Conservation (phyloP, 2,329 filamentous ascomycete genomes). For the Cladosporium sp. region DNA sequence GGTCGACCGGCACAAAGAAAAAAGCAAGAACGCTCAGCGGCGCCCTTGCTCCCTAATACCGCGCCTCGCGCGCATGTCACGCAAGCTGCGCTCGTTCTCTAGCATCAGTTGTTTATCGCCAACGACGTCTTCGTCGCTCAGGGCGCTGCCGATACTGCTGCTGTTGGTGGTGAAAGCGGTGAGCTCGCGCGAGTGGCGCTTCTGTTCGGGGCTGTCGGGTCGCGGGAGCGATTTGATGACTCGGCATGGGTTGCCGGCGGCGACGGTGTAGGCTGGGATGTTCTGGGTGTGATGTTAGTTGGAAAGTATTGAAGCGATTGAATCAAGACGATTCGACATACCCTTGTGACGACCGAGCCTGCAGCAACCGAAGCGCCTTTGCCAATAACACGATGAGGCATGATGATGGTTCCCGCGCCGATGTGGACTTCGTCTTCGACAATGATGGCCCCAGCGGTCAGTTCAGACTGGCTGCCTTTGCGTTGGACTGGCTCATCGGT, state of each 20-base stretch:
- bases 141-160: neutral
- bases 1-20: neutral
- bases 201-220: neutral
- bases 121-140: neutral
- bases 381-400: constrained; percentile 56
- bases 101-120: neutral
- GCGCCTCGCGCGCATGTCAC: neutral
- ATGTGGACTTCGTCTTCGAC: constrained; percentile 75
- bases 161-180: constrained; percentile 1
- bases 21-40: neutral
- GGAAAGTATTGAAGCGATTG: neutral
- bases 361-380: constrained; percentile 55
- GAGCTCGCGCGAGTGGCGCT: constrained; percentile 6
- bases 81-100: constrained; percentile 11
- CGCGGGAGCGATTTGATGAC: constrained; percentile 45
- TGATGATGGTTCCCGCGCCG: constrained; percentile 62
- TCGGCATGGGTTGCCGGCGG: constrained; percentile 50
- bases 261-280: constrained; percentile 48
- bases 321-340: constrained; percentile 36
- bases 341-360: constrained; percentile 56
- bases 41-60: constrained; percentile 1
- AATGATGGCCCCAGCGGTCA: constrained; percentile 68
- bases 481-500: constrained; percentile 72
- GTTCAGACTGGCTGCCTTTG: constrained; percentile 71
- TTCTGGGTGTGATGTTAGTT: constrained; percentile 36